A percentile compares a stretch with the other conserved stretches of the same genome.
Conservation (phyloP, 1,284 basidiomycete species). For the Vanrija sp. region DNA sequence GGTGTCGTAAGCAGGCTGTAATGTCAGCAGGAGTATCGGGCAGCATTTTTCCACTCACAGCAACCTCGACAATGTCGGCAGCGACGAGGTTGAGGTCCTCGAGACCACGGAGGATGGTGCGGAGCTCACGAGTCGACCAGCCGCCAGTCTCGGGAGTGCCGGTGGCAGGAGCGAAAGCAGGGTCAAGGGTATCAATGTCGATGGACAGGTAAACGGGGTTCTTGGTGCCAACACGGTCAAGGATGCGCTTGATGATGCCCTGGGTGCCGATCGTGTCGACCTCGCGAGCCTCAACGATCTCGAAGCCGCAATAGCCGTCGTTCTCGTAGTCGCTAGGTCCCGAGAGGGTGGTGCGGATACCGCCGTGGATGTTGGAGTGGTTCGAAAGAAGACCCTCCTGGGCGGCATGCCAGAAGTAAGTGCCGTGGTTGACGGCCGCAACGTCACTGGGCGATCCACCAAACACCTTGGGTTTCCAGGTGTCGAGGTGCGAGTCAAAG, state of each 20-base stretch:
- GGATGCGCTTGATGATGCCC: conserved; percentile 34
- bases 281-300: conserved; percentile 34
- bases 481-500: conserved; percentile 46
- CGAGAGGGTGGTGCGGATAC: conserved; percentile 20
- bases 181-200: conserved; percentile 30
- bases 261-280: conserved; percentile 42
- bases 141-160: conserved; percentile 38
- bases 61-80: conserved; percentile 34
- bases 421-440: conserved; percentile 39
- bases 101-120: conserved; percentile 37
- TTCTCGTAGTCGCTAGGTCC: conserved; percentile 27
- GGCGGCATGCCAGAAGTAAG: conserved; percentile 41
- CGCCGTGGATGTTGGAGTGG: conserved; percentile 56
- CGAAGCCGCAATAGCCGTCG: conserved; percentile 40
- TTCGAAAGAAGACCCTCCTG: conserved; percentile 38
- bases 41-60: neutral
- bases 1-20: conserved; percentile 19
- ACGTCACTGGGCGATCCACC: conserved; percentile 26
- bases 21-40: neutral
- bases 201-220: conserved; percentile 19
- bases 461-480: conserved; percentile 33
- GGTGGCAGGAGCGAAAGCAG: conserved; percentile 4
- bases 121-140: conserved; percentile 43
- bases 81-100: conserved; percentile 40
- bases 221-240: conserved; percentile 21